Evolutionary conservation across 768 basidiomycete genomes (phyloP).

Genomic region (Cytidiella melzeri): DNA sequence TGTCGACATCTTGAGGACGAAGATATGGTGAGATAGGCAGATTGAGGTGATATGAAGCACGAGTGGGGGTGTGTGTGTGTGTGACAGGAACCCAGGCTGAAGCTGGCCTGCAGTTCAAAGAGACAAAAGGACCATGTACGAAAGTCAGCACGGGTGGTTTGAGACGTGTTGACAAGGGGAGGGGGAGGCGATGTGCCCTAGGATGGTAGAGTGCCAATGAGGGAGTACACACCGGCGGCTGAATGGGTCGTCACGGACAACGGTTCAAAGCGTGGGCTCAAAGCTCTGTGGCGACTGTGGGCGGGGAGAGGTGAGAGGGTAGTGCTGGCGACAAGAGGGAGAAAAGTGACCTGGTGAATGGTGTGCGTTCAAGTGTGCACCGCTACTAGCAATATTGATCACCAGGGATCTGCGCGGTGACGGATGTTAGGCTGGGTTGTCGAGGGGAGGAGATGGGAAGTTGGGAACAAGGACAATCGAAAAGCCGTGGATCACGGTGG

Average conservation of each 20-base stretch:
- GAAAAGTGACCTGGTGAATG: not conserved
- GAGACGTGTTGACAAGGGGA: not conserved
- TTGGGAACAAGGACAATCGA: not conserved
- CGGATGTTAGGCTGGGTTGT: not conserved
- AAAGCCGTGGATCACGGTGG: not conserved
- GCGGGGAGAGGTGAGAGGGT: not conserved
- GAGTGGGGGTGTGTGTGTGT: no score
- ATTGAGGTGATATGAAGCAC: no score
- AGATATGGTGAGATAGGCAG: no score
- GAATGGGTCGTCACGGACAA: not conserved
- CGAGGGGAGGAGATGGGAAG: no score
- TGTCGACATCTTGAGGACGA: not conserved
- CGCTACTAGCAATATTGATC: not conserved
- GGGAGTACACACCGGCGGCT: not conserved
- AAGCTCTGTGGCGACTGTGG: not conserved
- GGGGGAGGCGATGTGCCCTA: not conserved
- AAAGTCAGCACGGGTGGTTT: not conserved
- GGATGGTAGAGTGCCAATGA: not conserved
- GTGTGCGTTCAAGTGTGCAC: not conserved
- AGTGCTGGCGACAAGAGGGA: not conserved
- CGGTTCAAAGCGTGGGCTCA: not conserved
- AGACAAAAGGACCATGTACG: no score
- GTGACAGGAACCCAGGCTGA: no score
- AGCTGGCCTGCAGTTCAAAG: not conserved
- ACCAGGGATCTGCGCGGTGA: not conserved